These are phyloP conservation scores for Carex myosuroides DNA, from an alignment of 176 grass and related monocot genomes.

Conservation along the genomic window DNA sequence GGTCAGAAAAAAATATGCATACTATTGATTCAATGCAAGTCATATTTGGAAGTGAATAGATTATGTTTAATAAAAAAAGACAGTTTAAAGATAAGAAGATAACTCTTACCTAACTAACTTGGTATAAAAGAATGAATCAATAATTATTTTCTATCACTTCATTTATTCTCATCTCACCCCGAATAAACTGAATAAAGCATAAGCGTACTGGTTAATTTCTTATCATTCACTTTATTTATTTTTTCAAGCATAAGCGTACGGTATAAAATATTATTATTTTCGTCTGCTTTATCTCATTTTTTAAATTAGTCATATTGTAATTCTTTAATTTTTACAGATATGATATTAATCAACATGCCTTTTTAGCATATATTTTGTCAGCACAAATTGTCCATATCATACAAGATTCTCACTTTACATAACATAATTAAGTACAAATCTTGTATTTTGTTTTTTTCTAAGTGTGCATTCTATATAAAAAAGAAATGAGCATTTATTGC, in stretches of 20 bases:
- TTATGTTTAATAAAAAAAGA: too few relatives aligned
- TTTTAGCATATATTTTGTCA: background rate
- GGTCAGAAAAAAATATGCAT: background rate
- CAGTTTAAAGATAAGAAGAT: background rate
- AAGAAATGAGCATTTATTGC: too few relatives aligned
- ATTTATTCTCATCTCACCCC: too few relatives aligned
- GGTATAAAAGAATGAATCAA: background rate
- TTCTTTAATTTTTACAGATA: background rate
- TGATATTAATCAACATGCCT: background rate
- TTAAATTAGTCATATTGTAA: background rate
- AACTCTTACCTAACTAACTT: background rate
- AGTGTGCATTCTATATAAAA: background rate
- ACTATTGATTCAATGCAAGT: too few relatives aligned
- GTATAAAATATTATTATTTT: background rate
- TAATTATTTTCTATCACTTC: background rate
- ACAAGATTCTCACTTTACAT: too few relatives aligned
- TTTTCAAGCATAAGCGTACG: too few relatives aligned
- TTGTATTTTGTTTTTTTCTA: background rate
- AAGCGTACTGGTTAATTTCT: background rate
- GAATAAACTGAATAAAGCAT: background rate
- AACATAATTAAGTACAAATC: background rate
- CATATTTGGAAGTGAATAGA: background rate
- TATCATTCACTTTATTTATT: background rate
- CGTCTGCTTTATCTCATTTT: background rate
- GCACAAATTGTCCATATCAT: background rate